phyloP scores from a whole-genome alignment of 148 eudicot genomes.

The Dianthus caryophyllus region DNA sequence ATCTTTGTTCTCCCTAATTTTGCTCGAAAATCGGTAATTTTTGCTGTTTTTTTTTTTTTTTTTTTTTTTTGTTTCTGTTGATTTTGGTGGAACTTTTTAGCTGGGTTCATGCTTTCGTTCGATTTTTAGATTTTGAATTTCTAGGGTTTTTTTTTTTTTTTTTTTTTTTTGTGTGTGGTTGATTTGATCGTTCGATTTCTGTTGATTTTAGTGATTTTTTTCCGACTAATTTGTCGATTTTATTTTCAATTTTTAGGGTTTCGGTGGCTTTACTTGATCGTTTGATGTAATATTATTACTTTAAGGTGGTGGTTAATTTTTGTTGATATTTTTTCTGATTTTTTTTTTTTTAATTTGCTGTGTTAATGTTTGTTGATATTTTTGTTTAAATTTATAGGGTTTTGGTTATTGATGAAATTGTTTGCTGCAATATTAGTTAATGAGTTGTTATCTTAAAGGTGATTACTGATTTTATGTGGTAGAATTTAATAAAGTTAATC shows the following conservation, averaged over 20 bases:
- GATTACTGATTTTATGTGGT: background rate
- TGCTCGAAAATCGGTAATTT: conserved; percentile 16
- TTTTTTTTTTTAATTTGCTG: conserved; percentile 7
- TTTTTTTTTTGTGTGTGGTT: too few relatives aligned
- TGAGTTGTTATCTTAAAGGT: background rate
- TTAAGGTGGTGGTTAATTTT: too few relatives aligned
- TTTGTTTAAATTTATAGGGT: conserved; percentile 12
- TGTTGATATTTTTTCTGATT: background rate
- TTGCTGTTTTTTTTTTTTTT: background rate
- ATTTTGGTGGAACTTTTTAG: background rate
- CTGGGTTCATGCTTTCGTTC: background rate
- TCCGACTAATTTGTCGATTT: background rate
- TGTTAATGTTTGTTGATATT: background rate
- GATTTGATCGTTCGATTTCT: too few relatives aligned
- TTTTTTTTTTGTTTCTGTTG: background rate
- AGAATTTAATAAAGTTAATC: background rate
- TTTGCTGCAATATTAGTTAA: background rate
- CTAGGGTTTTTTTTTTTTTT: too few relatives aligned
- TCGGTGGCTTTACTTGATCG: conserved; percentile 1
- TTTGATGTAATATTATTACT: too few relatives aligned
- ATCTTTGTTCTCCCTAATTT: background rate
- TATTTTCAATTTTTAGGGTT: conserved; percentile 12
- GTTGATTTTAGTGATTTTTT: background rate
- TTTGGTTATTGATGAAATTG: conserved; percentile 3
- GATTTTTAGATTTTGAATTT: too few relatives aligned